phyloP scores from a whole-genome alignment of 108 stramenopile genomes.

The Fistulifera pelliculosa region DNA sequence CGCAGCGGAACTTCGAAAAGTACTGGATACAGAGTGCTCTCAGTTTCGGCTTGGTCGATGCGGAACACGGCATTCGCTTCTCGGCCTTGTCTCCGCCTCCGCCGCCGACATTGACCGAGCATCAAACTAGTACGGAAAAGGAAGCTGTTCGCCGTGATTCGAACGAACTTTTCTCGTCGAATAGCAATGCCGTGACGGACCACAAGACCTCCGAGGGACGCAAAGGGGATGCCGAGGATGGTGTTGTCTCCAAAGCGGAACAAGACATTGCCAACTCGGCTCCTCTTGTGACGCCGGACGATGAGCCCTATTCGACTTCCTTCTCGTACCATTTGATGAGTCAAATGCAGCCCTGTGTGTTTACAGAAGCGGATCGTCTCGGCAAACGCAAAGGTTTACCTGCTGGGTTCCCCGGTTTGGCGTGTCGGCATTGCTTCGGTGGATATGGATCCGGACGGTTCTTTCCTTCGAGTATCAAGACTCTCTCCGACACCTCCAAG shows the following conservation, averaged over 20 bases:
- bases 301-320: constrained; percentile 60
- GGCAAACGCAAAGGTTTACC: constrained; percentile 68
- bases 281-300: constrained; percentile 45
- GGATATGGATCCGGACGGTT: constrained; percentile 75
- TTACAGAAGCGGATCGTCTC: constrained; percentile 72
- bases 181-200: constrained; percentile 10
- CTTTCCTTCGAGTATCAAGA: constrained; percentile 79
- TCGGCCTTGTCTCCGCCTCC: constrained; percentile 22
- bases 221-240: constrained; percentile 8
- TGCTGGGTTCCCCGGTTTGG: constrained; percentile 70
- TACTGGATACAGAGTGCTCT: constrained; percentile 71
- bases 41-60: constrained; percentile 67
- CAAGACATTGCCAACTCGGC: constrained; percentile 12
- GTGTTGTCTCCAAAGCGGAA: constrained; percentile 8
- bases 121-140: constrained; percentile 13
- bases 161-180: constrained; percentile 20
- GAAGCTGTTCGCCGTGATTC: no score
- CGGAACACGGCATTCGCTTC: constrained; percentile 63
- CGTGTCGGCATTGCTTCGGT: constrained; percentile 74
- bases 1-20: constrained; percentile 76
- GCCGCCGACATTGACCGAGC: constrained; percentile 1
- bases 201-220: background rate
- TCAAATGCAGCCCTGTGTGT: constrained; percentile 74
- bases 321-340: constrained; percentile 68
- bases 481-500: constrained; percentile 70